These are phyloP conservation scores for Ogataea methanolica DNA, from an alignment of 805 yeast genomes.

Conservation along the genomic window DNA sequence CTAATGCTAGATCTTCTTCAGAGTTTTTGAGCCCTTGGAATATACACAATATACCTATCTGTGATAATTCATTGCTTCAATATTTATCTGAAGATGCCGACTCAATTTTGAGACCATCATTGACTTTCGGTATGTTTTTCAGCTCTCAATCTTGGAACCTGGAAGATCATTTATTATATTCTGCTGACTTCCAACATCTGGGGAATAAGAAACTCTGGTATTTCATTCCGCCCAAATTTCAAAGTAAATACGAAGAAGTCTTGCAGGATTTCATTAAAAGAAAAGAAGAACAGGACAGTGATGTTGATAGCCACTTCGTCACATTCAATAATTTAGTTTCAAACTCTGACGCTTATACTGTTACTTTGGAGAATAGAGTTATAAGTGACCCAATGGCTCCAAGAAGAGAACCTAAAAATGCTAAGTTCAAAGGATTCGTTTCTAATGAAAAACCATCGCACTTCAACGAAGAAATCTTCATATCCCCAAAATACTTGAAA, in stretches of 20 bases:
- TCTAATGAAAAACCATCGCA: constrained; percentile 7
- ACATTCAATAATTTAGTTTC: constrained; percentile 6
- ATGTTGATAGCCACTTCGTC: background rate
- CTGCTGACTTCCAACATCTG: constrained; percentile 46
- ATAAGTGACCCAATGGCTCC: constrained; percentile 6
- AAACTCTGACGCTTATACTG: constrained; percentile 14
- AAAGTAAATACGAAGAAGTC: constrained; percentile 45
- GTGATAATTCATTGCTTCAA: constrained; percentile 44
- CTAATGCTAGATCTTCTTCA: constrained; percentile 11
- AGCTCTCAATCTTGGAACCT: constrained; percentile 53
- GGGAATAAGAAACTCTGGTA: constrained; percentile 61
- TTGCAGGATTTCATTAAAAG: constrained; percentile 12
- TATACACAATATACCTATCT: constrained; percentile 47
- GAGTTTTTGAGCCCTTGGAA: constrained; percentile 45
- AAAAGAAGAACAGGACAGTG: constrained; percentile 5
- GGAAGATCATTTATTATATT: constrained; percentile 58
- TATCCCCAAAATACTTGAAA: constrained; percentile 47
- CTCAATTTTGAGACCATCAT: constrained; percentile 36
- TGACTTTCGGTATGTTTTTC: constrained; percentile 49
- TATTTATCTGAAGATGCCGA: constrained; percentile 42
- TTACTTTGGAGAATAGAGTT: constrained; percentile 22
- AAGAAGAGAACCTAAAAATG: constrained; percentile 30
- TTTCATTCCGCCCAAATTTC: constrained; percentile 53
- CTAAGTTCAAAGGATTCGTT: constrained; percentile 24
- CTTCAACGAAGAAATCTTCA: constrained; percentile 40